phyloP scores from a whole-genome alignment of 106 monocot genomes.

The Phalaenopsis aphrodite region DNA sequence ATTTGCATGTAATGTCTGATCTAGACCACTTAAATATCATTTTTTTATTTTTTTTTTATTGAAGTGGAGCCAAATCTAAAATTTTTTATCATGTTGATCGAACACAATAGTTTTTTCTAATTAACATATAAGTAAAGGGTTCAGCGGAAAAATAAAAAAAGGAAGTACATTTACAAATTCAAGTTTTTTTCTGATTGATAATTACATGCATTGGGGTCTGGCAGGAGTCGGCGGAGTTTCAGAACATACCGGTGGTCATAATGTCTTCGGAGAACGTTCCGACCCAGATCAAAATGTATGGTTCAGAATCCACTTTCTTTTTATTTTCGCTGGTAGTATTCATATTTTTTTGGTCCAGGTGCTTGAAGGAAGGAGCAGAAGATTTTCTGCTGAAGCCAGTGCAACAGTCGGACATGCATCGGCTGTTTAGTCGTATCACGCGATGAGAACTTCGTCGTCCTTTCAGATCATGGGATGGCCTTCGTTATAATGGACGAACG shows the following conservation, averaged over 20 bases:
- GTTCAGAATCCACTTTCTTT: background rate
- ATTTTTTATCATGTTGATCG: too few species aligned
- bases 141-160: background rate
- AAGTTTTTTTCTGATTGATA: background rate
- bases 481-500: background rate
- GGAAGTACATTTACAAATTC: background rate
- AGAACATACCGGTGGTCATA: conserved; percentile 74
- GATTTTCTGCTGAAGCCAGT: conserved; percentile 76
- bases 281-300: conserved; percentile 23
- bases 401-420: conserved; percentile 38
- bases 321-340: background rate
- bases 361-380: conserved; percentile 63
- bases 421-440: conserved; percentile 35
- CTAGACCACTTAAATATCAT: too few species aligned
- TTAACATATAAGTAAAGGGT: too few species aligned
- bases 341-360: conserved; percentile 16
- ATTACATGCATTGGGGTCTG: background rate
- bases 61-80: too few species aligned
- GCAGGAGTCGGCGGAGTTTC: conserved; percentile 54
- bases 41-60: too few species aligned
- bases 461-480: background rate
- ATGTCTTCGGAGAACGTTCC: conserved; percentile 82
- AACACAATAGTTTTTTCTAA: too few species aligned
- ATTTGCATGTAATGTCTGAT: too few species aligned
- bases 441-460: conserved; percentile 11